Evolutionary conservation across 208 protist species (phyloP), one percentile per base, ranked within the genome.

Genomic region (Leishmania martiniquensis): DNA sequence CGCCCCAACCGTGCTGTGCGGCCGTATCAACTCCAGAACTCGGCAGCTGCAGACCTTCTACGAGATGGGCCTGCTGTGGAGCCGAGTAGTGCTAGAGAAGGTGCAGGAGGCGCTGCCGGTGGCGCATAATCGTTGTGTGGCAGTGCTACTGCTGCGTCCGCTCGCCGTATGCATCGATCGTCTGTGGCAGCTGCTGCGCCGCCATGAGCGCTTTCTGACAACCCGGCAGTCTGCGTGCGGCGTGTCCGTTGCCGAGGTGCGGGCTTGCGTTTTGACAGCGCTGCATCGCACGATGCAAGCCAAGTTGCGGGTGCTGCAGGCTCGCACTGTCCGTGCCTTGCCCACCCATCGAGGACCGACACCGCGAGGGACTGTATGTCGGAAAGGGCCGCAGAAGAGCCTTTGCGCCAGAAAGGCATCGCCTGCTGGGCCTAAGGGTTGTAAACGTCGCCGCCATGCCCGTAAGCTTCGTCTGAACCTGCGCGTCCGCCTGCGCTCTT

Each of bases 31-130:
- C 80, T 87, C 76, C 52, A 82, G 75, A 34, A 32, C 55, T 37
- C 87, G 92, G 7, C 88, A 92, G 42, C 39, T 91, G 74, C 90
- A 92, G 73, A 94, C 92, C 17, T 60, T 96, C 5, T 90, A 88
- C 57, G 92, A 96, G 66, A 80, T 89, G 2, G 75, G 70, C 0
- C 77, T 94, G 44, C 68, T 95, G 34, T 92, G 86, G 87, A 83
- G 87, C 39, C 85, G 89, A 32, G 82, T 89, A 51, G 63, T 87
- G 51, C 59, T 91, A 34, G 52, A 75, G 25, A 85, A 91, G 76
- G 75, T 91, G 44, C 82, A 85, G 60, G 77, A 74, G 25, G 49
- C 72, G 20, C 74, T 81, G n/a, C 59, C 25, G 29, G 62, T 37
- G 29, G 76, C 77, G 34, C 76, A 57, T 25, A 54, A 68, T 49